Evolutionary conservation across 1,284 basidiomycete species (phyloP), one percentile per base, ranked within the genome.

Genomic region (Marasmius sp.): DNA sequence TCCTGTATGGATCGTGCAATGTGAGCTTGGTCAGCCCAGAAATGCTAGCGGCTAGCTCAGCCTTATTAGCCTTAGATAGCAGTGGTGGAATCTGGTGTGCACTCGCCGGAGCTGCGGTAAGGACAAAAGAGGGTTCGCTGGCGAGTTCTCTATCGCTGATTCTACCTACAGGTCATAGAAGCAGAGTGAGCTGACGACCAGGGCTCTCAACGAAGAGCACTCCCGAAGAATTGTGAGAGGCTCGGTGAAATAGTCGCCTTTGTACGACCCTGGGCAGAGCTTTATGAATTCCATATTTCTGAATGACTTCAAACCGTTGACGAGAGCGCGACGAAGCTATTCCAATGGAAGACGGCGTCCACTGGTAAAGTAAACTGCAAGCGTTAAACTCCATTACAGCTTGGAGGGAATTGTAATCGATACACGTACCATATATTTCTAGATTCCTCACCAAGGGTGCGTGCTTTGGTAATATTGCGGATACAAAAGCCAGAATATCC

Each of bases 1-100:
- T 56, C 9, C 64, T 37, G 1, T 61, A 51, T 6, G 64, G 61
- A 38, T 55, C 58, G 37, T 54, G 39, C 7, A 65, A 22, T 6
- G 64, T 58, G n/a, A 65, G 14, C 41, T 58, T 64, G 38, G 33
- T 53, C 6, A 62, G 36, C 11, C 43, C 49, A n/a, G 34, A 37
- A 37, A 57, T 33, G 2, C 60, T 57, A n/a, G 18, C 12, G 33
- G 45, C 8, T 14, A 50, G 37, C 36, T 45, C 47, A 20, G 50
- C 36, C 18, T n/a, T n/a, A n/a, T n/a, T n/a, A n/a, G n/a, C n/a
- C n/a, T 45, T 53, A 10, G 51, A 36, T 5, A 37, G 18, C 37
- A 49, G 49, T 14, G 53, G n/a, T 27, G n/a, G n/a, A 27, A 48
- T 53, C 51, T 7, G 9, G 33, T 33, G 34, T 36, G 4, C 36